Percentiles rank a stretch among this genome's conserved stretches.
These are phyloP conservation scores for Trametes maxima DNA, from an alignment of 768 basidiomycete genomes.

Conservation along the genomic window DNA sequence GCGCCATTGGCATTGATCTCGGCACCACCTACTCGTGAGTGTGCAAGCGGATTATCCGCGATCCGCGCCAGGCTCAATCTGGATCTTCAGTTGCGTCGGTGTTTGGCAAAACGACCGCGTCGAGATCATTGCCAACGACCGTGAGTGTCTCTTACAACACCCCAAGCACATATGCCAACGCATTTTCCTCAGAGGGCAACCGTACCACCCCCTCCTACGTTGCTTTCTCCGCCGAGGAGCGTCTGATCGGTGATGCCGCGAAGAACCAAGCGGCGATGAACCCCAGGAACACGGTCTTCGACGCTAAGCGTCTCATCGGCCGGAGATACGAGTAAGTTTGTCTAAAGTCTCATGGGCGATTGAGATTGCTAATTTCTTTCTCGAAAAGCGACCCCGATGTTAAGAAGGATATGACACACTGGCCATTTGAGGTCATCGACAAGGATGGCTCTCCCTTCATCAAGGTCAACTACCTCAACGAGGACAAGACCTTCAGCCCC, in stretches of 20 bases:
- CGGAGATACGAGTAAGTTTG: constrained; percentile 86
- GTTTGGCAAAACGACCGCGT: constrained; percentile 99
- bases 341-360: background rate
- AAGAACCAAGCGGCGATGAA: constrained; percentile 99
- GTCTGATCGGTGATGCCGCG: constrained; percentile 97
- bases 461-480: constrained; percentile 92
- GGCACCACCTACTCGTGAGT: constrained; percentile 96
- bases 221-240: constrained; percentile 95
- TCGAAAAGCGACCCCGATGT: constrained; percentile 77
- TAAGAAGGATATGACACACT: constrained; percentile 95
- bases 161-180: constrained; percentile 9
- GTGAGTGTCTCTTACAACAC: constrained; percentile 48
- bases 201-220: constrained; percentile 99
- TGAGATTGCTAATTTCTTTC: constrained; percentile 8
- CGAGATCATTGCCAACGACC: constrained; percentile 98
- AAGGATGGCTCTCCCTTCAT: constrained; percentile 97
- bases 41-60: background rate
- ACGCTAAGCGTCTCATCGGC: constrained; percentile 98
- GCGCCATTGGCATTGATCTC: constrained; percentile 96
- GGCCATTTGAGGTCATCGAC: constrained; percentile 97
- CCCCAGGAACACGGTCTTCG: constrained; percentile 98
- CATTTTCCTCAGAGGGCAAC: constrained; percentile 77
- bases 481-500: constrained; percentile 95
- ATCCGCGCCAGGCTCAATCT: constrained; percentile 24
- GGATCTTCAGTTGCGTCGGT: constrained; percentile 80